Conservation (phyloP, 1,284 basidiomycete species). For the Papiliotrema fonsecae region DNA sequence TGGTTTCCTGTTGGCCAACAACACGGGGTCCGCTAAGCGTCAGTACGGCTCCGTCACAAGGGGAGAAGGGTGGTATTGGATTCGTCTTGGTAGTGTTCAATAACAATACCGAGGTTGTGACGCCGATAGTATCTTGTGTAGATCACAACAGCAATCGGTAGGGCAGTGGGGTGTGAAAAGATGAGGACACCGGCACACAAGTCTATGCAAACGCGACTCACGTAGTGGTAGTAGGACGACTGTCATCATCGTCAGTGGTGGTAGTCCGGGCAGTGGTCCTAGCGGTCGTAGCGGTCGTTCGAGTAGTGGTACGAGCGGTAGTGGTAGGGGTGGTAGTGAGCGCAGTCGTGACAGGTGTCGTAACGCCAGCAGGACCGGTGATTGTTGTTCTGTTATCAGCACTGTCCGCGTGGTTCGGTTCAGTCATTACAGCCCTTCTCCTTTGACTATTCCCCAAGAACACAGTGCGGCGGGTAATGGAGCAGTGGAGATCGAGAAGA, state of each 20-base stretch:
- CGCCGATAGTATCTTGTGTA: too few species aligned
- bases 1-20: conserved; percentile 9
- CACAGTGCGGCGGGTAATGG: too few species aligned
- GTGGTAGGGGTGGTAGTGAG: conserved; percentile 6
- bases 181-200: neutral
- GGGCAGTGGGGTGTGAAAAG: neutral
- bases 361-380: neutral
- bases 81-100: too few species aligned
- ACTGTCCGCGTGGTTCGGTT: neutral
- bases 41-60: conserved; percentile 2
- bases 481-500: neutral
- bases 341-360: conserved; percentile 9
- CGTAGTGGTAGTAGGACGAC: conserved; percentile 11
- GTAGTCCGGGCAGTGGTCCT: conserved; percentile 4
- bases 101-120: too few species aligned
- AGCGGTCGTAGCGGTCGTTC: conserved; percentile 5
- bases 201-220: conserved; percentile 6
- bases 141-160: too few species aligned
- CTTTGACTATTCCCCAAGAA: neutral
- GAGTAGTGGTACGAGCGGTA: conserved; percentile 7
- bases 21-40: conserved; percentile 11
- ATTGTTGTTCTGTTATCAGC: neutral
- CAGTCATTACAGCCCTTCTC: neutral
- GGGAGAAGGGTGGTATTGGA: neutral
- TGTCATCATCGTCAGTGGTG: conserved; percentile 6